Conservation (phyloP, 2,329 filamentous ascomycete species). For the Monilinia laxa region DNA sequence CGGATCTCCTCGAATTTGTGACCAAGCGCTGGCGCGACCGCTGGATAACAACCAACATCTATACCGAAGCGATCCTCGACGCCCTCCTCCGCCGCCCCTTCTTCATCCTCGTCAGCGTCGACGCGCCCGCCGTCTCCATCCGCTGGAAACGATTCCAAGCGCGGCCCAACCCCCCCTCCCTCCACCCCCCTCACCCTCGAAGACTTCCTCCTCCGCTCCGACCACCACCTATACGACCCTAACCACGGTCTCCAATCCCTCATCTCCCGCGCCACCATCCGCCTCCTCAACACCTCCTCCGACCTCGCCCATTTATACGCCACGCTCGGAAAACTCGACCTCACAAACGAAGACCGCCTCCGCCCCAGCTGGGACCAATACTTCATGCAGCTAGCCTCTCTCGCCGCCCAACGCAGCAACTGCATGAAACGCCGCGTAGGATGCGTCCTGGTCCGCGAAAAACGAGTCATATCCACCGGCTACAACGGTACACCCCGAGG, state of each 20-base stretch:
- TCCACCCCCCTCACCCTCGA: conserved; percentile 46
- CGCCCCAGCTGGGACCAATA: conserved; percentile 94
- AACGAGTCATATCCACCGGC: conserved; percentile 87
- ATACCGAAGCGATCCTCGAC: conserved; percentile 71
- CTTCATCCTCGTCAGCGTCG: conserved; percentile 88
- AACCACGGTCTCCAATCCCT: conserved; percentile 67
- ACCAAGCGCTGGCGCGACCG: conserved; percentile 79
- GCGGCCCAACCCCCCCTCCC: conserved; percentile 41
- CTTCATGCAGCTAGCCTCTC: conserved; percentile 94
- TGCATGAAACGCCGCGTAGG: conserved; percentile 98
- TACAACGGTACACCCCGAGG: conserved; percentile 97
- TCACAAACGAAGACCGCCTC: conserved; percentile 75
- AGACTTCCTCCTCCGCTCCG: conserved; percentile 58
- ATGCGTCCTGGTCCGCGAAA: conserved; percentile 84
- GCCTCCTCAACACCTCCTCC: conserved; percentile 80
- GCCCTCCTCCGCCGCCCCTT: conserved; percentile 78
- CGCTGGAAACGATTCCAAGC: conserved; percentile 77
- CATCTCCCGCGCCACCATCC: conserved; percentile 77
- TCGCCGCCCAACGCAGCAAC: conserved; percentile 87
- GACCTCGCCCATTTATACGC: conserved; percentile 69
- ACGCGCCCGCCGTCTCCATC: conserved; percentile 79
- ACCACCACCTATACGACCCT: conserved; percentile 73
- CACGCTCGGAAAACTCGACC: conserved; percentile 70
- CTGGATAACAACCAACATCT: conserved; percentile 85
- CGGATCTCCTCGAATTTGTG: conserved; percentile 77